Conservation (phyloP, 2,329 filamentous ascomycete genomes). For the Xylaria sp. region DNA sequence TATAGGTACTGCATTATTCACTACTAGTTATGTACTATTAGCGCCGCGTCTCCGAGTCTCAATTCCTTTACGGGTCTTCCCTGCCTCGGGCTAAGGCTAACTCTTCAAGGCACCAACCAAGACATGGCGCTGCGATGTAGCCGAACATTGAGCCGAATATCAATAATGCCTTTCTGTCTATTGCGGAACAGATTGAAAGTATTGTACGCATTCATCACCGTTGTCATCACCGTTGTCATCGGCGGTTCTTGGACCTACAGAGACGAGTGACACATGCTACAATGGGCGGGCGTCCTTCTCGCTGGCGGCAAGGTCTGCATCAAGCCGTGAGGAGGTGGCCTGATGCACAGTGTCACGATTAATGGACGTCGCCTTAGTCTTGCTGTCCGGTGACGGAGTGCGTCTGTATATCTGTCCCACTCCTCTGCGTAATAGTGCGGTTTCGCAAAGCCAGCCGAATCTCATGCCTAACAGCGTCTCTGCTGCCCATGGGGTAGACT, state of each 20-base stretch:
- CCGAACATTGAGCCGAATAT: slow-evolving; percentile 42
- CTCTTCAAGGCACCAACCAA: slow-evolving; percentile 32
- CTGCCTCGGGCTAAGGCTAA: slow-evolving; percentile 10
- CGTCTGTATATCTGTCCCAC: slow-evolving; percentile 21
- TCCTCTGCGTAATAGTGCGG: slow-evolving; percentile 16
- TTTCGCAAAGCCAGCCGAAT: slow-evolving; percentile 8
- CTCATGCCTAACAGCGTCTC: slow-evolving; percentile 12
- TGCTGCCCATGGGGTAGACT: slow-evolving; percentile 7
- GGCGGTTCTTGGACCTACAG: background rate
- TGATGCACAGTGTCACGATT: slow-evolving; percentile 19
- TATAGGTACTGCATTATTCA: background rate
- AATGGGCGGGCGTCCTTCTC: slow-evolving; percentile 14
- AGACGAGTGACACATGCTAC: slow-evolving; percentile 28
- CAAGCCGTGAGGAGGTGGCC: slow-evolving; percentile 32
- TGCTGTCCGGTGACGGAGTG: slow-evolving; percentile 28
- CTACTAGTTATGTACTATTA: background rate
- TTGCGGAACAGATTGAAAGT: slow-evolving; percentile 2
- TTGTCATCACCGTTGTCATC: slow-evolving; percentile 3
- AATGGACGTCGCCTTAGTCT: slow-evolving; percentile 4
- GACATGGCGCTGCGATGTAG: slow-evolving; percentile 42
- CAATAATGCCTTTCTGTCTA: slow-evolving; percentile 24
- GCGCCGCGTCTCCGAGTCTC: slow-evolving; percentile 12
- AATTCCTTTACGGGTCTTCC: background rate
- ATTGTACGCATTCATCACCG: slow-evolving; percentile 15
- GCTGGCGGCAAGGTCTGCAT: slow-evolving; percentile 32